Evolutionary conservation across 176 grass and related monocot species (phyloP), one percentile per base, ranked within the genome.

Genomic region (Puya raimondii): DNA sequence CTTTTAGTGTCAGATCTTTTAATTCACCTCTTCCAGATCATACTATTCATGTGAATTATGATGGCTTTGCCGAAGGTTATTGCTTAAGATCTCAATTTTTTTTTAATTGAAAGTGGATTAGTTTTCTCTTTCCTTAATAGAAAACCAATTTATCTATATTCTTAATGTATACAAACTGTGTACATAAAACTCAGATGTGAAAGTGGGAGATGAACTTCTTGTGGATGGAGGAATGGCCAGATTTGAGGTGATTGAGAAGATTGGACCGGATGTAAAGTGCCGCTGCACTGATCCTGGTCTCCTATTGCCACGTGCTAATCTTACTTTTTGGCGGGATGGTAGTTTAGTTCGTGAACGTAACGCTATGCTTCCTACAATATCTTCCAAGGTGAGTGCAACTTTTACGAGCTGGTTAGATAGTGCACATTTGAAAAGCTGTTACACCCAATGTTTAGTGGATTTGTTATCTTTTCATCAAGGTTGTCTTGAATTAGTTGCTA

Each of bases 361-460:
- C 81, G 84, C 93, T 47, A 90, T 97, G 94, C 93, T 97, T 80
- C 93, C 93, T 58, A 97, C 93, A 71, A 97, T 97, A 85, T 92
- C 93, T 79, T 92, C 94, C 8, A 97, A 97, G 89, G 94, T 97
- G 63, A 69, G 64, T 75, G 49, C 53, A 42, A 42, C 33, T 64
- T 74, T 52, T 3, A 67, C 50, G 48, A 57, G 51, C n/a, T 23
- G 18, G 73, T 25, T 14, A 12, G 57, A 0, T 66, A 18, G 12
- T 21, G 56, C 17, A 61, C 56, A n/a, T 61, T 16, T 61, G 21
- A 18, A 9, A 66, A 12, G 26, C 14, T 65, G 49, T 9, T 42
- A 51, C 33, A 42, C 33, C 33, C 33, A 42, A 3, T 23, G 33
- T 52, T 75, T 12, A 16, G 50, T n/a, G 4, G 10, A 11, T 48